These are phyloP conservation scores for Solanum paucissectum DNA, from an alignment of 257 asterid species.

Conservation along the genomic window DNA sequence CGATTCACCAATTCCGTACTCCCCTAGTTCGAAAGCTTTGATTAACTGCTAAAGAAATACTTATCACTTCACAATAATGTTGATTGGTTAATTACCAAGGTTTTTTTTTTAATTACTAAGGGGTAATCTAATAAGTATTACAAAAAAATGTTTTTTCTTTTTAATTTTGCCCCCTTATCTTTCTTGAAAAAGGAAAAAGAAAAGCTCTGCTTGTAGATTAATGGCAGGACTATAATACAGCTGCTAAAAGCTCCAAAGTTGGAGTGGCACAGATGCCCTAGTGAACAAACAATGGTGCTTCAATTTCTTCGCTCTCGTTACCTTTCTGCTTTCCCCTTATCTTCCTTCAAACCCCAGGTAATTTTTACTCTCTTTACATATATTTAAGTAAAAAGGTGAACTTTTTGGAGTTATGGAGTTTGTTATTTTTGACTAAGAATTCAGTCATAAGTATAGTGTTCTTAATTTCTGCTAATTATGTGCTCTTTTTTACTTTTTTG, in stretches of 20 bases:
- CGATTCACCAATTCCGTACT: fast-evolving
- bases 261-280: background rate
- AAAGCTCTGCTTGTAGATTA: background rate
- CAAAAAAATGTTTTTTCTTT: background rate
- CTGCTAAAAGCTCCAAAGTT: background rate
- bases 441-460: background rate
- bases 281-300: slow-evolving; percentile 11
- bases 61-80: background rate
- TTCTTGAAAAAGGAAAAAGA: background rate
- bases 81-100: no score
- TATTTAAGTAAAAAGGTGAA: background rate
- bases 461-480: background rate
- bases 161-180: background rate
- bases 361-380: background rate
- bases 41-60: no score
- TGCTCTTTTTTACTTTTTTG: background rate
- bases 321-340: slow-evolving; percentile 15
- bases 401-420: background rate
- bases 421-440: background rate
- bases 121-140: background rate
- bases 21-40: fast-evolving
- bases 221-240: background rate
- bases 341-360: slow-evolving; percentile 30
- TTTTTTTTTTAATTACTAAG: no score
- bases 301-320: slow-evolving; percentile 12